Conservation (phyloP, 2,329 filamentous ascomycete genomes). For the Fusarium newnesense region DNA sequence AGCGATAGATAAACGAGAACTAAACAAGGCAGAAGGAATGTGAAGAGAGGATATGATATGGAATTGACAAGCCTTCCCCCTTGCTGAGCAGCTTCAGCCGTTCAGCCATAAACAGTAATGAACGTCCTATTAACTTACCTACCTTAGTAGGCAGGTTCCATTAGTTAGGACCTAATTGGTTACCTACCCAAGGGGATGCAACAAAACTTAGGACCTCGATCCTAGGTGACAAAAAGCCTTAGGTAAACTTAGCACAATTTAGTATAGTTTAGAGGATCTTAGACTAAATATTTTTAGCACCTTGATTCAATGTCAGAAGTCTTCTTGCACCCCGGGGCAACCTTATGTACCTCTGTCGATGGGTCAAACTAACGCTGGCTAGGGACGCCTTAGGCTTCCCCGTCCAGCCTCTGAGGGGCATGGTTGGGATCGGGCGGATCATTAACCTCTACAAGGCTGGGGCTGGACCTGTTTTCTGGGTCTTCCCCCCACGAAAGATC, state of each 20-base stretch:
- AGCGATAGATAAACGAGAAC: conserved; percentile 1
- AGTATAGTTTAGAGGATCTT: too few relatives aligned
- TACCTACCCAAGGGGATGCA: background rate
- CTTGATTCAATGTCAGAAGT: too few relatives aligned
- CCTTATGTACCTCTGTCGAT: background rate
- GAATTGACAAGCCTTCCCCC: conserved; percentile 20
- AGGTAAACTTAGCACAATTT: too few relatives aligned
- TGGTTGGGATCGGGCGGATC: conserved; percentile 3
- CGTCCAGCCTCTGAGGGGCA: conserved; percentile 16
- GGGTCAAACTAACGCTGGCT: conserved; percentile 7
- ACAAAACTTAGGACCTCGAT: too few relatives aligned
- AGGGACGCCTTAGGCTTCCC: conserved; percentile 1
- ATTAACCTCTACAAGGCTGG: conserved; percentile 27
- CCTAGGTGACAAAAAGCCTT: too few relatives aligned
- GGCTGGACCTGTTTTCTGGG: conserved; percentile 14
- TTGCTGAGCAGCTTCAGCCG: conserved; percentile 24
- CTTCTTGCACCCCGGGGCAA: too few relatives aligned
- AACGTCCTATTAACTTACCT: background rate
- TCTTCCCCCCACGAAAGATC: background rate
- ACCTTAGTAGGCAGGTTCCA: background rate
- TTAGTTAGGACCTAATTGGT: background rate
- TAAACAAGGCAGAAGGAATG: background rate
- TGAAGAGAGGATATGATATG: conserved; percentile 1
- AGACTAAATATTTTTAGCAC: too few relatives aligned
- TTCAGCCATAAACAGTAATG: conserved; percentile 27